Base-by-base conservation (phyloP, 306 rosid genomes). In the Prunus fruticosa region DNA sequence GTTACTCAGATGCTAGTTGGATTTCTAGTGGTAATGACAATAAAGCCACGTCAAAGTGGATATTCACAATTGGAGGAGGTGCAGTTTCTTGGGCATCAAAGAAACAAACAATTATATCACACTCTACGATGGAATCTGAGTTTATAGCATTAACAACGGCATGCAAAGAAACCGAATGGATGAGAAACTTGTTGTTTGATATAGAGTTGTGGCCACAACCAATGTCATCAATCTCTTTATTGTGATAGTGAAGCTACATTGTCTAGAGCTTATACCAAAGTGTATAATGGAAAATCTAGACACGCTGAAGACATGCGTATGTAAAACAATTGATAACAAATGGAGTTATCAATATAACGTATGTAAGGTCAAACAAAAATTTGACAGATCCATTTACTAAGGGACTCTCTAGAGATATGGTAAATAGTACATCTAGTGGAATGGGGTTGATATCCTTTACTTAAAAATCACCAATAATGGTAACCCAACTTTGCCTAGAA, bases 381-480 rank as follows among this genome's bases (percentile, higher is more conserved):
- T 60, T 60, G 64, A 15, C 63, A 9, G 2, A 57, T 32, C 15
- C 43, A 38, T 6, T 38, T 38, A 38, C 43, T 16, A 15, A 67
- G 50, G 61, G 75, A 71, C 77, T 47, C 52, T 50, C 43, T 69
- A 3, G 74, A 52, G 54, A 45, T 63, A 64, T 75, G 63, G 47
- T 83, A 76, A 71, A 76, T 60, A 41, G 19, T 72, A 75, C 69
- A 74, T 83, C 71, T 81, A 76, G 77, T 80, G 58, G 49, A 51
- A 80, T 32, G 71, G 53, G 69, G 28, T 10, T 57, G n/a, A 60
- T 3, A 60, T 2, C 65, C 2, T 32, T 34, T 18, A 7, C 25
- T 32, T 64, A 64, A 64, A 0, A 64, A 0, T 46, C 80, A 89
- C 75, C 67, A 77, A 18, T 76, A 78, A 81, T 69, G 65, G 62